These are phyloP conservation scores for Lactarius pseudohatsudake DNA, from an alignment of 768 basidiomycete species.

Conservation along the genomic window DNA sequence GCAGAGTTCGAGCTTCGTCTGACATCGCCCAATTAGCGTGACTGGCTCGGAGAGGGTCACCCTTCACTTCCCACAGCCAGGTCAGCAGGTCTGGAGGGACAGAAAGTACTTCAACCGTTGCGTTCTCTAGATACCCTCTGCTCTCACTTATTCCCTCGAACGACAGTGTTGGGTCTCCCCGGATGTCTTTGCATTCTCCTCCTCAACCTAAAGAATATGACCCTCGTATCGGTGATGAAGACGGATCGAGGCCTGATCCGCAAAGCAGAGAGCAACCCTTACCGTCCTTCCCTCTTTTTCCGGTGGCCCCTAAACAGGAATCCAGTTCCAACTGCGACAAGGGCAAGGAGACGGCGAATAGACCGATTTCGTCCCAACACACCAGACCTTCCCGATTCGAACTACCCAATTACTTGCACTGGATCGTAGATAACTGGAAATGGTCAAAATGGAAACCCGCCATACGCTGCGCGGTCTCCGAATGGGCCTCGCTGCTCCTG, in stretches of 20 bases:
- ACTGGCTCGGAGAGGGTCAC: neutral
- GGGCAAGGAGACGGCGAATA: constrained; percentile 8
- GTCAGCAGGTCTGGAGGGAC: neutral
- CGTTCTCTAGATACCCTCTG: neutral
- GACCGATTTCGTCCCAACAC: neutral
- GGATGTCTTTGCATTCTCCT: constrained; percentile 13
- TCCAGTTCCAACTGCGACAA: neutral
- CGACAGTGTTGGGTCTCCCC: neutral
- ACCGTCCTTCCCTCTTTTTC: constrained; percentile 9
- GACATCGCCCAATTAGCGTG: neutral
- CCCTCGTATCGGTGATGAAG: constrained; percentile 36
- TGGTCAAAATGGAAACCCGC: constrained; percentile 63
- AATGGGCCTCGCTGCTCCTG: constrained; percentile 59
- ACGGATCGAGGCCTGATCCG: constrained; percentile 1
- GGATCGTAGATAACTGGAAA: constrained; percentile 58
- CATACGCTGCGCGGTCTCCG: constrained; percentile 59
- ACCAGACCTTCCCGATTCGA: neutral
- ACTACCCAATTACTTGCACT: constrained; percentile 42
- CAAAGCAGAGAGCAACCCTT: constrained; percentile 20
- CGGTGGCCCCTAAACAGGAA: constrained; percentile 1
- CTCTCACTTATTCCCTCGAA: neutral
- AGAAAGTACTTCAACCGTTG: neutral
- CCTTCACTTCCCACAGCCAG: neutral
- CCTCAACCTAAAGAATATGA: constrained; percentile 23
- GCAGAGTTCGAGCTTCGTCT: neutral